Evolutionary conservation across 768 basidiomycete species (phyloP), one percentile per base, ranked within the genome.

Genomic region (Leucocoprinus leucothites): DNA sequence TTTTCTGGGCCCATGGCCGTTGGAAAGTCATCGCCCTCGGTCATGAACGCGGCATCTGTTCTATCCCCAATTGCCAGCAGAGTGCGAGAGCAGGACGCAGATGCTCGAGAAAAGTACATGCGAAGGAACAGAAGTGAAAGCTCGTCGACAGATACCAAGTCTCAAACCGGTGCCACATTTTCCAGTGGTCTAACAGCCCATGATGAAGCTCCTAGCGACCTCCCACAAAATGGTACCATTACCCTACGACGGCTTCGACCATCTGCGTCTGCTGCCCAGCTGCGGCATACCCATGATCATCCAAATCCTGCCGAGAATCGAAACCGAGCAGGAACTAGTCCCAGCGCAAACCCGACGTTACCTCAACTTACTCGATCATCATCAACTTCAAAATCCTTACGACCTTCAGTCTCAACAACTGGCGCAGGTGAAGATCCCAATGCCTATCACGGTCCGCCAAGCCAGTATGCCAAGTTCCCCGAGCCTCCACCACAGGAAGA

Each of bases 21-120:
- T 24, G 44, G 34, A 6, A 53, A 53, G 36, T 1, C 52, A 16
- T 41, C 49, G 4, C 5, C 49, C 4, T 38, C 49, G 9, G 35
- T 19, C 40, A 35, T 48, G 9, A 70, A 68, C 53, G 67, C 69
- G 38, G 63, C 73, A 18, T 78, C 79, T 41, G 82, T 82, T 21
- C 67, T 92, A 51, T 89, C 91, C 2, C 91, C 90, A 2, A 81
- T 94, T 55, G 88, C 86, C 25, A 86, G 75, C 61, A 87, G 90
- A 31, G 86, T 94, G 78, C 82, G 85, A 61, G 87, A 91, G 70
- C 79, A 84, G 55, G 91, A 94, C 65, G 91, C 91, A 18, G 88
- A 87, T 65, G 92, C 91, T 35, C 90, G 89, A 77, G 90, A 91
- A 67, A 89, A 91, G 63, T 94, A 91, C 65, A 76, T 91, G 66